Conservation (phyloP, 805 yeast species). For the Saccharomycopsis fermentans region DNA sequence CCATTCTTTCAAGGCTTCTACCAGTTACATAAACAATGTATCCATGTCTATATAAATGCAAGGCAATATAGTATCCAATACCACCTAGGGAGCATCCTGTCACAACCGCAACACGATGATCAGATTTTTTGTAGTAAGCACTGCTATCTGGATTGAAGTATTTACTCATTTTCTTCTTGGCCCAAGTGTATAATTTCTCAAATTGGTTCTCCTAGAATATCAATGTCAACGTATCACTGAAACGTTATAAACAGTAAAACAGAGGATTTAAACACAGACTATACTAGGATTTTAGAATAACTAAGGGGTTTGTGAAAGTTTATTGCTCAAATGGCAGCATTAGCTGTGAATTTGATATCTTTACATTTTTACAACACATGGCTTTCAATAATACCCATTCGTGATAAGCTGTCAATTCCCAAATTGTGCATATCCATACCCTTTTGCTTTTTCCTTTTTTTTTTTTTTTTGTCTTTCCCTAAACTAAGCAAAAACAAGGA, state of each 20-base stretch:
- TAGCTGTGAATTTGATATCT: too few species aligned
- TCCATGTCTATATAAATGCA: conserved; percentile 74
- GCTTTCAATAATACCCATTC: too few species aligned
- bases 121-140: conserved; percentile 44
- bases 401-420: neutral
- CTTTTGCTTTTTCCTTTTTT: too few species aligned
- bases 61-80: conserved; percentile 65
- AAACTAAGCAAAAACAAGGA: neutral
- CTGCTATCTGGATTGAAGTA: conserved; percentile 33
- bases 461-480: neutral
- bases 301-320: too few species aligned
- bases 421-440: neutral
- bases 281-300: too few species aligned
- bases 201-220: neutral
- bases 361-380: too few species aligned
- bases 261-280: too few species aligned
- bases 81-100: conserved; percentile 74
- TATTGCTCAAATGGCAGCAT: too few species aligned
- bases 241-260: too few species aligned
- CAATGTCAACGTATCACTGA: neutral
- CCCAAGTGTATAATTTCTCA: neutral
- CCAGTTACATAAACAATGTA: conserved; percentile 68
- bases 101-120: conserved; percentile 56
- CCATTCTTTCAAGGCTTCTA: conserved; percentile 45
- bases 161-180: neutral